Conservation (phyloP, 2,329 filamentous ascomycete genomes). For the Magnaporthiopsis rhizophila region DNA sequence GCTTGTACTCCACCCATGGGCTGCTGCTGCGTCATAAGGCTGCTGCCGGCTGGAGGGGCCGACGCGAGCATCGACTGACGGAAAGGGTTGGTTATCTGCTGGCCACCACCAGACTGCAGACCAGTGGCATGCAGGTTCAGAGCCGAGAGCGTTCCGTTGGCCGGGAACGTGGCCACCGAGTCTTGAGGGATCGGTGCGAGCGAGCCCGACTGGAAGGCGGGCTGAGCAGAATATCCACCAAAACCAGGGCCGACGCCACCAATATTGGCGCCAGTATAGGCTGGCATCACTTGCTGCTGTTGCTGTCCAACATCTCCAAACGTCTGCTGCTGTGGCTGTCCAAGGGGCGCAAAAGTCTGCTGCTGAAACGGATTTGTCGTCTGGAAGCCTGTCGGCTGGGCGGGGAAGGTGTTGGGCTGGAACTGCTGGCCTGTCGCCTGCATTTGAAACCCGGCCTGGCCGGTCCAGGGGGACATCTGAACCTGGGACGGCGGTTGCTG, state of each 20-base stretch:
- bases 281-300: conserved; percentile 27
- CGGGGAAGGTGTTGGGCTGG: conserved; percentile 32
- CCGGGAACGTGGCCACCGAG: conserved; percentile 42
- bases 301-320: conserved; percentile 14
- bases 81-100: conserved; percentile 82
- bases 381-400: conserved; percentile 31
- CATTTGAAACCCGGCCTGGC: conserved; percentile 27
- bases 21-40: conserved; percentile 42
- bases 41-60: neutral
- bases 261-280: conserved; percentile 67
- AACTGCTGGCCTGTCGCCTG: conserved; percentile 28
- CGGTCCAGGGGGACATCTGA: conserved; percentile 30
- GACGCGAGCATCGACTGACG: conserved; percentile 72
- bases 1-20: conserved; percentile 29
- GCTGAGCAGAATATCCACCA: conserved; percentile 69
- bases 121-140: conserved; percentile 35
- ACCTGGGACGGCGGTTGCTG: conserved; percentile 19
- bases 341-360: conserved; percentile 24
- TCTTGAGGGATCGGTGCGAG: conserved; percentile 53
- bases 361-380: conserved; percentile 35
- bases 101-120: conserved; percentile 14
- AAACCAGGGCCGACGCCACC: conserved; percentile 79
- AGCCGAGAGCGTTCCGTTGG: conserved; percentile 25
- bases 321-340: conserved; percentile 18
- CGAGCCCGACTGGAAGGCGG: conserved; percentile 42